phyloP scores from a whole-genome alignment of 2,329 filamentous ascomycete genomes.

The Penicillium sp. region DNA sequence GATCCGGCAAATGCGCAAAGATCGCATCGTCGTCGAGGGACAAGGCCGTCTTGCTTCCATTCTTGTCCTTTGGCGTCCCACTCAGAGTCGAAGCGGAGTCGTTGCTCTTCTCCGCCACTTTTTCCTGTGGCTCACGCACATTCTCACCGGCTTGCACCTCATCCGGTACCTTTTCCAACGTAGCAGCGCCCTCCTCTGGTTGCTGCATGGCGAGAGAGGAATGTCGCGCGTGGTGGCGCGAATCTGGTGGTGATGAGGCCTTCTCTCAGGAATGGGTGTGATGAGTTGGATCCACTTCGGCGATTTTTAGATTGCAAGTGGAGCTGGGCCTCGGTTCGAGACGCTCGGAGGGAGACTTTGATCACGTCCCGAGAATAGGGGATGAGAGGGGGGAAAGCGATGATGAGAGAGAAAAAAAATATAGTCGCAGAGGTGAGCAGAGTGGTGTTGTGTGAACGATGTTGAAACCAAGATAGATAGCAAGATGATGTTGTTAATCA shows the following conservation, averaged over 20 bases:
- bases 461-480: too few species aligned
- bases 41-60: slow-evolving; percentile 30
- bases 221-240: not conserved
- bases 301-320: too few species aligned
- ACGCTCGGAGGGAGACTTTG: too few species aligned
- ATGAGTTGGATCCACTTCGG: slow-evolving; percentile 3
- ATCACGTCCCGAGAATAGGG: too few species aligned
- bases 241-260: not conserved
- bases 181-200: slow-evolving; percentile 13
- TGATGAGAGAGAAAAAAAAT: too few species aligned
- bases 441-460: too few species aligned
- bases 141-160: slow-evolving; percentile 12
- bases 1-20: slow-evolving; percentile 56
- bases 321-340: too few species aligned
- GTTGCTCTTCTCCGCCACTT: slow-evolving; percentile 1
- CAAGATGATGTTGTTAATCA: too few species aligned
- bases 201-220: slow-evolving; percentile 13
- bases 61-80: slow-evolving; percentile 13
- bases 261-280: slow-evolving; percentile 1
- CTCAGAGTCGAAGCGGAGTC: slow-evolving; percentile 21
- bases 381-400: too few species aligned
- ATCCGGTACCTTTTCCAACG: slow-evolving; percentile 13
- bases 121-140: slow-evolving; percentile 7
- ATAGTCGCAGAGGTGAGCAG: too few species aligned
- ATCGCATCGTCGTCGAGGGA: slow-evolving; percentile 45